phyloP scores from a whole-genome alignment of 2,329 filamentous ascomycete genomes.

The Hypoxylon sp. region DNA sequence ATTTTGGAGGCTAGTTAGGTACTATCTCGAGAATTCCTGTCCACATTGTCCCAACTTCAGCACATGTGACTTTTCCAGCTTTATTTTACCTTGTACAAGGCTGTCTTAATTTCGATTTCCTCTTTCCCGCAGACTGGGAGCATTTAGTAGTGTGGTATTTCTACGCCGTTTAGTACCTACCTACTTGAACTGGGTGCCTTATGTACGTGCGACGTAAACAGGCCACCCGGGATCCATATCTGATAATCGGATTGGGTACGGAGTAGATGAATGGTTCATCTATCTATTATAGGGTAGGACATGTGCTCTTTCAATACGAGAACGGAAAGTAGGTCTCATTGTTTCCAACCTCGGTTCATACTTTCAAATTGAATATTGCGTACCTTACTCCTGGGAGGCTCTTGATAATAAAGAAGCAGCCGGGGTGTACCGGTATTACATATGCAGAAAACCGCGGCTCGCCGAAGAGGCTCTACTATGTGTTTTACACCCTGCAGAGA shows the following conservation, averaged over 20 bases:
- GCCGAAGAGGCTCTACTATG: constrained; percentile 16
- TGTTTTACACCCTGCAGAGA: background rate
- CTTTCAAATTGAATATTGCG: background rate
- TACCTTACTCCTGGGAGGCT: background rate
- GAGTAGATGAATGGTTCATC: background rate
- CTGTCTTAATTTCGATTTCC: background rate
- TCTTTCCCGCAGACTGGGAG: background rate
- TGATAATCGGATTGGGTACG: background rate
- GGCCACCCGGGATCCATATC: background rate
- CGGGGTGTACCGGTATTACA: constrained; percentile 13
- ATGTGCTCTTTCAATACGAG: background rate
- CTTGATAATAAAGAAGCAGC: background rate
- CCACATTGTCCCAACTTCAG: background rate
- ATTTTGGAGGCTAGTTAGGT: background rate
- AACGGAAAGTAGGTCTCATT: background rate
- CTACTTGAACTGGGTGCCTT: background rate
- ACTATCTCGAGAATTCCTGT: background rate
- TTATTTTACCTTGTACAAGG: constrained; percentile 5
- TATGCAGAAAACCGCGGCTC: constrained; percentile 23
- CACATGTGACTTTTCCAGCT: background rate
- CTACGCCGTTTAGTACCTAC: background rate
- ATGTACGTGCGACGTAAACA: background rate
- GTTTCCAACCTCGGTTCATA: background rate
- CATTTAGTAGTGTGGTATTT: background rate
- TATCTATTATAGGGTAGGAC: background rate